Conservation (phyloP, 1,284 basidiomycete species). For the Coriolopsis trogii region DNA sequence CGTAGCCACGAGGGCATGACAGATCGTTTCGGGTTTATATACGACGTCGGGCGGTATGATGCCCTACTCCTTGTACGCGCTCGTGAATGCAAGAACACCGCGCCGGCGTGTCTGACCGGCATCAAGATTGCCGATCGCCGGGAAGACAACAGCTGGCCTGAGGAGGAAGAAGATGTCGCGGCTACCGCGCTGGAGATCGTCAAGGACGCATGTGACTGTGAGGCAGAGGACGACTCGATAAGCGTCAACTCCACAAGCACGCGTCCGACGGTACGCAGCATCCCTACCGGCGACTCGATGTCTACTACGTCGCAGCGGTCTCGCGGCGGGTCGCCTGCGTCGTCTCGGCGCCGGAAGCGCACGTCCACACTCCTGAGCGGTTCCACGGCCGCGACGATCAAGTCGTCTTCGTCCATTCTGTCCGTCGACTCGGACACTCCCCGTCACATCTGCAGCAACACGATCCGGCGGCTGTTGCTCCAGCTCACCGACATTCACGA, state of each 20-base stretch:
- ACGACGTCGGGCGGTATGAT: slow-evolving; percentile 83
- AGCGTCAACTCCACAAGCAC: slow-evolving; percentile 32
- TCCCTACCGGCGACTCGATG: slow-evolving; percentile 15
- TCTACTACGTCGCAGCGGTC: slow-evolving; percentile 28
- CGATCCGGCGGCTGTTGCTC: slow-evolving; percentile 76
- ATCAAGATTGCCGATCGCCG: slow-evolving; percentile 84
- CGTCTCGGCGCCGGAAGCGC: slow-evolving; percentile 50
- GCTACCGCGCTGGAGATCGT: slow-evolving; percentile 55
- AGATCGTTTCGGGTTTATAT: slow-evolving; percentile 95
- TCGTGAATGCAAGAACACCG: slow-evolving; percentile 71
- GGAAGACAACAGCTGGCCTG: slow-evolving; percentile 76
- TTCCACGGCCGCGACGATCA: slow-evolving; percentile 29
- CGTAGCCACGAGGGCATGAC: slow-evolving; percentile 72
- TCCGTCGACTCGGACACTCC: slow-evolving; percentile 61
- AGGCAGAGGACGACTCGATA: slow-evolving; percentile 34
- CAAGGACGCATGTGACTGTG: slow-evolving; percentile 62
- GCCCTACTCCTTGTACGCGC: slow-evolving; percentile 76
- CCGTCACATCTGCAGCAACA: slow-evolving; percentile 73
- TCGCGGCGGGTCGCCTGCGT: slow-evolving; percentile 51
- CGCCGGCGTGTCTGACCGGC: slow-evolving; percentile 84
- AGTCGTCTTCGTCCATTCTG: slow-evolving; percentile 53
- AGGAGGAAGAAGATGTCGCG: slow-evolving; percentile 48
- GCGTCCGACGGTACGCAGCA: slow-evolving; percentile 28
- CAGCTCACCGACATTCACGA: slow-evolving; percentile 89
- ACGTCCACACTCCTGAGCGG: slow-evolving; percentile 42